Conservation (phyloP, 768 basidiomycete genomes). For the Russula griseocarnosa region DNA sequence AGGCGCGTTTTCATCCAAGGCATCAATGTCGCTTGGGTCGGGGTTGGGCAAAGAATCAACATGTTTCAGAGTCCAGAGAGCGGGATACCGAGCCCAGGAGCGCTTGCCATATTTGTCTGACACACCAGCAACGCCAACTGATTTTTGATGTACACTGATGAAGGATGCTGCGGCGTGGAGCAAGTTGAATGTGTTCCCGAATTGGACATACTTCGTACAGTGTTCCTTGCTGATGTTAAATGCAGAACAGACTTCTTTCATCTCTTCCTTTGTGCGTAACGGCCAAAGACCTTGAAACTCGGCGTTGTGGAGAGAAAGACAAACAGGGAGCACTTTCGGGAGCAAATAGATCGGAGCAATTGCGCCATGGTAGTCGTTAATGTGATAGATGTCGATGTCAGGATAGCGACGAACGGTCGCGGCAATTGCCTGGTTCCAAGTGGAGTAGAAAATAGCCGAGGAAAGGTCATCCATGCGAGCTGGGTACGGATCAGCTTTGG, state of each 20-base stretch:
- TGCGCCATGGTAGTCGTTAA: conserved; percentile 95
- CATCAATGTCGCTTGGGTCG: conserved; percentile 91
- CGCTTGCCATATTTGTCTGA: conserved; percentile 98
- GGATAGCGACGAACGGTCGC: conserved; percentile 84
- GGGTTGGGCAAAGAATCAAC: conserved; percentile 95
- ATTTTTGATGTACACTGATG: conserved; percentile 91
- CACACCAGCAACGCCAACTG: conserved; percentile 90
- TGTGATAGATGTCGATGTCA: conserved; percentile 87
- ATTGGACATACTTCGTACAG: conserved; percentile 96
- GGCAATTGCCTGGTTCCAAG: conserved; percentile 96
- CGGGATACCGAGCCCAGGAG: conserved; percentile 94
- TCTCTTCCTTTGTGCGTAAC: conserved; percentile 92
- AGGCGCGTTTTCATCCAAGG: conserved; percentile 75
- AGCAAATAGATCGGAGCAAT: conserved; percentile 87
- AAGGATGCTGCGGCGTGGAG: conserved; percentile 90
- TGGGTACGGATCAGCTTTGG: conserved; percentile 93
- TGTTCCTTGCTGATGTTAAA: conserved; percentile 97
- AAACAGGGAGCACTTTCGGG: conserved; percentile 85
- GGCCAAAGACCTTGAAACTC: conserved; percentile 98
- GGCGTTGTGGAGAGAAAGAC: conserved; percentile 92
- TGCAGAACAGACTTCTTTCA: conserved; percentile 97
- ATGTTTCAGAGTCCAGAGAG: conserved; percentile 92
- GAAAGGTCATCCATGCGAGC: conserved; percentile 96
- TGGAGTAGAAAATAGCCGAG: conserved; percentile 96
- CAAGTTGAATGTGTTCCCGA: conserved; percentile 96